These are phyloP conservation scores for Tolypocladium cylindrosporum DNA, from an alignment of 2,329 filamentous ascomycete genomes.

Conservation along the genomic window DNA sequence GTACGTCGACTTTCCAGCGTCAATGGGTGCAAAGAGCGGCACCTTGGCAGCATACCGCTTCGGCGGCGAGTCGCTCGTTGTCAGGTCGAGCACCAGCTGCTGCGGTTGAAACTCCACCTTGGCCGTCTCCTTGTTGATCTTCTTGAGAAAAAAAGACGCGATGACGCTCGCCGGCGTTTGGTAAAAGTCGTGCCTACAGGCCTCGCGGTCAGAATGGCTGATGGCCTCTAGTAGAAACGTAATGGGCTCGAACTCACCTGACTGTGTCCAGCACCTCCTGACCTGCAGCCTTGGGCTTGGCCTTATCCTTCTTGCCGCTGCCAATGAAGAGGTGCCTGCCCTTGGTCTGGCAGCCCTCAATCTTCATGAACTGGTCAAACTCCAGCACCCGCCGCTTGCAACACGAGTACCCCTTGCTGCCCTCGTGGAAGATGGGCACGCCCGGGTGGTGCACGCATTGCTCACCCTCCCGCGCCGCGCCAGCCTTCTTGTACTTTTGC, in stretches of 20 bases:
- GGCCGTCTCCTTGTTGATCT: conserved; percentile 77
- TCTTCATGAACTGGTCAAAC: conserved; percentile 96
- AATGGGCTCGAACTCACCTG: conserved; percentile 39
- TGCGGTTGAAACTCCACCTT: conserved; percentile 58
- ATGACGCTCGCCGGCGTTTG: conserved; percentile 81
- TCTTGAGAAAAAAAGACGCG: conserved; percentile 90
- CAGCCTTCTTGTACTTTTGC: conserved; percentile 50
- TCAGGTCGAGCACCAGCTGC: conserved; percentile 66
- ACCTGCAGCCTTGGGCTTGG: conserved; percentile 25
- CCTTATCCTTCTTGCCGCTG: conserved; percentile 54
- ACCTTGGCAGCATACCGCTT: conserved; percentile 73
- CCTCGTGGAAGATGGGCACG: conserved; percentile 89
- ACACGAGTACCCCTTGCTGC: conserved; percentile 94
- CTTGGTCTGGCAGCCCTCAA: conserved; percentile 82
- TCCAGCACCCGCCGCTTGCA: conserved; percentile 93
- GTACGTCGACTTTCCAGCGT: conserved; percentile 63
- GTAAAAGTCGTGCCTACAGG: conserved; percentile 68
- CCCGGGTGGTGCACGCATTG: conserved; percentile 84
- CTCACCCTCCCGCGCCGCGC: conserved; percentile 52
- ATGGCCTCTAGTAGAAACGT: neutral
- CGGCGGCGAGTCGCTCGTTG: conserved; percentile 64
- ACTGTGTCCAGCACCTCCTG: conserved; percentile 75
- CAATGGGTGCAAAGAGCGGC: conserved; percentile 67
- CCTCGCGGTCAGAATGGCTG: neutral
- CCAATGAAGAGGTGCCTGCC: conserved; percentile 76